Evolutionary conservation across 2,329 filamentous ascomycete species (phyloP).

Genomic region (Trichoderma lentiforme): DNA sequence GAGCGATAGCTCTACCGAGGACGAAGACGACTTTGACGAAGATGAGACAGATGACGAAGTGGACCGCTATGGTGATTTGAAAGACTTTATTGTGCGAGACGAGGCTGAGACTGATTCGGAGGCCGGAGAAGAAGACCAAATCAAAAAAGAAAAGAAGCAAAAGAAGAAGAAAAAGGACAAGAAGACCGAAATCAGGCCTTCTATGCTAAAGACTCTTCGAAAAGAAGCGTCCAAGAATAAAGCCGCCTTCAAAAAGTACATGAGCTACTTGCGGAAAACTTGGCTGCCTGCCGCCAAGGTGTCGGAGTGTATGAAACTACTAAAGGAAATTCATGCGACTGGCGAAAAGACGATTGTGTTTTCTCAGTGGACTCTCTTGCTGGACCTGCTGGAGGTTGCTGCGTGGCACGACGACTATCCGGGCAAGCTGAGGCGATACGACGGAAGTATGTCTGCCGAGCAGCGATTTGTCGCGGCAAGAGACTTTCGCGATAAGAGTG

Average conservation of each 20-base stretch:
- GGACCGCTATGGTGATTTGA: slow-evolving; percentile 41
- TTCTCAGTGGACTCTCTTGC: slow-evolving; percentile 73
- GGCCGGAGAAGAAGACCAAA: slow-evolving; percentile 24
- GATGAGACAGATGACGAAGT: slow-evolving; percentile 35
- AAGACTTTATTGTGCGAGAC: slow-evolving; percentile 53
- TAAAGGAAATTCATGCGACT: slow-evolving; percentile 61
- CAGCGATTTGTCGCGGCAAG: slow-evolving; percentile 67
- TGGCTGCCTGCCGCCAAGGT: slow-evolving; percentile 82
- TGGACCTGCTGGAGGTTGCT: slow-evolving; percentile 71
- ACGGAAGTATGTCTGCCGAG: slow-evolving; percentile 71
- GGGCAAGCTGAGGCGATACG: slow-evolving; percentile 67
- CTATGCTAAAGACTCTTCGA: slow-evolving; percentile 63
- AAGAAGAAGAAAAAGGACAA: slow-evolving; percentile 41
- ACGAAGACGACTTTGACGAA: slow-evolving; percentile 25
- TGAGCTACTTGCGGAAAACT: slow-evolving; percentile 62
- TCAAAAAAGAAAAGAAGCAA: slow-evolving; percentile 26
- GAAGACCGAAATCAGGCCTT: slow-evolving; percentile 42
- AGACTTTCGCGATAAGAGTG: slow-evolving; percentile 60
- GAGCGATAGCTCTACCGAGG: slow-evolving; percentile 31
- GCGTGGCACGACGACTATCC: slow-evolving; percentile 59
- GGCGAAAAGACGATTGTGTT: slow-evolving; percentile 72
- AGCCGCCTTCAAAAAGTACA: slow-evolving; percentile 65
- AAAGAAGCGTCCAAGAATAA: slow-evolving; percentile 62
- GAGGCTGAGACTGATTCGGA: slow-evolving; percentile 32
- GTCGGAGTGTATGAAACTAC: slow-evolving; percentile 69